Conservation (phyloP, 306 rosid genomes). For the Cucurbita maxima region DNA sequence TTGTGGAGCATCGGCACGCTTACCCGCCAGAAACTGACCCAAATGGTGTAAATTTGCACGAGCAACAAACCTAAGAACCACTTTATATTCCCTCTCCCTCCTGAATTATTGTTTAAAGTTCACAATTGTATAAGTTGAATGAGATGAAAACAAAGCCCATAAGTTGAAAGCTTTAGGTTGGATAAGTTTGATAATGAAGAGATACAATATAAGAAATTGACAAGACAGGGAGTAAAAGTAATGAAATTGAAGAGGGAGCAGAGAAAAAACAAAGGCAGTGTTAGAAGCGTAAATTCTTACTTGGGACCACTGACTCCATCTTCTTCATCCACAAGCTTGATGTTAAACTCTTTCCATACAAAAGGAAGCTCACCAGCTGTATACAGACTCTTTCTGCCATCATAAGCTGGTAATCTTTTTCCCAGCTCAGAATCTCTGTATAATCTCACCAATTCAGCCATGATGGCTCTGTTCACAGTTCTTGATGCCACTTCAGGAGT, state of each 20-base stretch:
- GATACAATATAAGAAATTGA: not conserved
- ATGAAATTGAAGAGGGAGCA: not conserved
- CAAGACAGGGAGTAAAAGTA: not conserved
- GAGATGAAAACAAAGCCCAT: not conserved
- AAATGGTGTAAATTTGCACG: slow-evolving; percentile 88
- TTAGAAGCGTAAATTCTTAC: slow-evolving; percentile 25
- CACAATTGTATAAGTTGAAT: not conserved
- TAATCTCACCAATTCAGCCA: slow-evolving; percentile 80
- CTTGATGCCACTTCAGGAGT: slow-evolving; percentile 85
- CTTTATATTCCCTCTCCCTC: slow-evolving; percentile 62
- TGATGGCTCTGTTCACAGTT: slow-evolving; percentile 69
- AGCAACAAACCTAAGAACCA: slow-evolving; percentile 79
- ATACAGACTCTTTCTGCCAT: slow-evolving; percentile 89
- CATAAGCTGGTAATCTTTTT: slow-evolving; percentile 92
- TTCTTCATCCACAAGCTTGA: slow-evolving; percentile 64
- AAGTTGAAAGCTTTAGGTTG: not conserved
- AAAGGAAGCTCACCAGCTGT: slow-evolving; percentile 97
- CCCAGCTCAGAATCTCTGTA: slow-evolving; percentile 80
- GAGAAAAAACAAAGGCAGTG: not conserved
- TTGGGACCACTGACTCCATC: slow-evolving; percentile 57
- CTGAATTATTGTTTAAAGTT: slow-evolving; percentile 23
- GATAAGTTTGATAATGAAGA: not conserved
- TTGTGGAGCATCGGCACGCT: slow-evolving; percentile 84
- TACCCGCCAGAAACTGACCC: slow-evolving; percentile 87
- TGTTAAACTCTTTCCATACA: slow-evolving; percentile 67